These are phyloP conservation scores for Rhynchospora breviuscula DNA, from an alignment of 176 grass and related monocot genomes.

Conservation along the genomic window DNA sequence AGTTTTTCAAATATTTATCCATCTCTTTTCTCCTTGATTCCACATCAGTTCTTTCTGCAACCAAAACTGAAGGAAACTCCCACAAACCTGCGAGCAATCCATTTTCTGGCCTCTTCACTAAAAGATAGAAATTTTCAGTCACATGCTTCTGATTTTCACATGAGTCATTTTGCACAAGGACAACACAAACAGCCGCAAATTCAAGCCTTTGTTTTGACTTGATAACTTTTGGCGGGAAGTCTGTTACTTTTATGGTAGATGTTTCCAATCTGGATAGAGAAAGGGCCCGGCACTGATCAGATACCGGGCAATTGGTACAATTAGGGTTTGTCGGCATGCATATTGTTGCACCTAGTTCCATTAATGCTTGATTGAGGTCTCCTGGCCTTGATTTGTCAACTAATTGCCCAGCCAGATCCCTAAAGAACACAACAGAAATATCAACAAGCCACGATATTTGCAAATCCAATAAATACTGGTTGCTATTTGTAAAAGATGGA, in stretches of 20 bases:
- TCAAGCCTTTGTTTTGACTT: constrained; percentile 70
- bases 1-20: constrained; percentile 63
- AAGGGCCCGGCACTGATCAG: constrained; percentile 56
- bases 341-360: constrained; percentile 90
- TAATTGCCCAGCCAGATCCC: constrained; percentile 62
- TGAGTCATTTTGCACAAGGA: constrained; percentile 46
- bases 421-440: constrained; percentile 12
- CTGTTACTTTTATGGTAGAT: constrained; percentile 41
- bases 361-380: constrained; percentile 97
- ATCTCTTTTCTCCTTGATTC: constrained; percentile 56
- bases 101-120: constrained; percentile 73
- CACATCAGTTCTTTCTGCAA: constrained; percentile 40
- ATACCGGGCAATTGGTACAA: constrained; percentile 69
- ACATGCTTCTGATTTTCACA: background rate
- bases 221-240: constrained; percentile 60
- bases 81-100: constrained; percentile 96
- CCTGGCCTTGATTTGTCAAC: constrained; percentile 85
- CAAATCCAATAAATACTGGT: background rate
- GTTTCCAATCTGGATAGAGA: constrained; percentile 34
- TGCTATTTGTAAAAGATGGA: background rate
- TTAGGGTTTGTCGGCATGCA: constrained; percentile 56
- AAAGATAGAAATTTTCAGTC: constrained; percentile 35
- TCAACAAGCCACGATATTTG: background rate
- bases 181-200: constrained; percentile 76
- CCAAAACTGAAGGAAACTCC: constrained; percentile 80